These are phyloP conservation scores for Exophiala dermatitidis DNA, from an alignment of 2,329 filamentous ascomycete species.

Conservation along the genomic window DNA sequence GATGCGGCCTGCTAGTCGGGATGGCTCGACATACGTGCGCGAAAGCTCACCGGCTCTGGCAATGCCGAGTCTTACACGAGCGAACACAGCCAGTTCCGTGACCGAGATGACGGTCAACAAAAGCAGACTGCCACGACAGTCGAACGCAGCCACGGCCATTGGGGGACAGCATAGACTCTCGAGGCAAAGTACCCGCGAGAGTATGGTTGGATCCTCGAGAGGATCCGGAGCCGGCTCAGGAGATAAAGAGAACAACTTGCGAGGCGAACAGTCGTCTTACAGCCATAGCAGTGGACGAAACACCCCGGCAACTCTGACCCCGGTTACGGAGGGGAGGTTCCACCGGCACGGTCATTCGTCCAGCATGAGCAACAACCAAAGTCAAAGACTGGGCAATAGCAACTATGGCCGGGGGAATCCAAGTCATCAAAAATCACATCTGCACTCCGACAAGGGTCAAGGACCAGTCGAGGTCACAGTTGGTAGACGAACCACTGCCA, in stretches of 20 bases:
- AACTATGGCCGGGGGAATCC: not conserved
- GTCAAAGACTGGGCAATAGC: not conserved
- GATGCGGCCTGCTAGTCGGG: slow-evolving; percentile 26
- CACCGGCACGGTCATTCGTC: slow-evolving; percentile 15
- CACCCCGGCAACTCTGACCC: slow-evolving; percentile 17
- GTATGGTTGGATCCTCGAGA: slow-evolving; percentile 17
- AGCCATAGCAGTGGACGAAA: slow-evolving; percentile 17
- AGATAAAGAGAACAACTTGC: slow-evolving; percentile 7
- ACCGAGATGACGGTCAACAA: slow-evolving; percentile 25
- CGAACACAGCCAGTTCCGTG: slow-evolving; percentile 22
- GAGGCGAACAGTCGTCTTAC: slow-evolving; percentile 3
- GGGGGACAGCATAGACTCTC: slow-evolving; percentile 22
- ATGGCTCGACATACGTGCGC: slow-evolving; percentile 24
- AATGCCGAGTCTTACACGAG: slow-evolving; percentile 21
- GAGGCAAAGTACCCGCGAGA: slow-evolving; percentile 26
- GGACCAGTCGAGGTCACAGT: slow-evolving; percentile 20
- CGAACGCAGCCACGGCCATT: slow-evolving; percentile 8
- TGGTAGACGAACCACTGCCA: slow-evolving; percentile 16
- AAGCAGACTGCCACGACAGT: slow-evolving; percentile 23
- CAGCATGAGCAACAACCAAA: slow-evolving; percentile 11
- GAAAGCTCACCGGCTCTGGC: slow-evolving; percentile 25
- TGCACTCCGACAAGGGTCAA: slow-evolving; percentile 7
- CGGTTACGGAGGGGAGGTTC: slow-evolving; percentile 18
- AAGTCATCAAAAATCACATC: not conserved
- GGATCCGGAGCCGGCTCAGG: not conserved